Evolutionary conservation across 2,329 filamentous ascomycete species (phyloP).

Genomic region (Rosellinia necatrix): DNA sequence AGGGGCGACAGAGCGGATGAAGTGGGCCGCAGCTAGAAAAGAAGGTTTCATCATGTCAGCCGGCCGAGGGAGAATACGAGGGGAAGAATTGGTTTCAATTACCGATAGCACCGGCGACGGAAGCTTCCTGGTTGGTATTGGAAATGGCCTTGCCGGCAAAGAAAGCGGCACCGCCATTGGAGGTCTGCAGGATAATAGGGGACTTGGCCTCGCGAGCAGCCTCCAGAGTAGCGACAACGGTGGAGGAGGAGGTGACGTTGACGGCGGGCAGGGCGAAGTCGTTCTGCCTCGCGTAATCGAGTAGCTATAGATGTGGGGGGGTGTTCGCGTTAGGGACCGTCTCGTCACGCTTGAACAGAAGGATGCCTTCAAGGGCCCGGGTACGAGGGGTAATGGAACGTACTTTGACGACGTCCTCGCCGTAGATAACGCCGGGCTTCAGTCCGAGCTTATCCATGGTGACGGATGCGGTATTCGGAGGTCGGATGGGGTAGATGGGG

Average conservation of each 20-base stretch:
- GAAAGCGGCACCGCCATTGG: conserved; percentile 91
- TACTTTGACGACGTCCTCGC: conserved; percentile 36
- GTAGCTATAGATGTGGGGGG: conserved; percentile 20
- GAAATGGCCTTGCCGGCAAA: conserved; percentile 89
- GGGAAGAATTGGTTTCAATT: not conserved
- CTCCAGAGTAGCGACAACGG: conserved; percentile 85
- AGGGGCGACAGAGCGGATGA: conserved; percentile 86
- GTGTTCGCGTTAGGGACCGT: conserved; percentile 7
- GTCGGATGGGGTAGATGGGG: not conserved
- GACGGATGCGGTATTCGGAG: conserved; percentile 4
- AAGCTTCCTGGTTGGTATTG: conserved; percentile 82
- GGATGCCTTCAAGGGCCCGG: not conserved
- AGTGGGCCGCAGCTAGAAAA: conserved; percentile 76
- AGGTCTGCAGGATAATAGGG: conserved; percentile 91
- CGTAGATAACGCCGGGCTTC: conserved; percentile 39
- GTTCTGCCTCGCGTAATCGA: conserved; percentile 57
- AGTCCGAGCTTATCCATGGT: conserved; percentile 32
- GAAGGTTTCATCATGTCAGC: conserved; percentile 11
- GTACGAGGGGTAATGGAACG: conserved; percentile 3
- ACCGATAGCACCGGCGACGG: conserved; percentile 78
- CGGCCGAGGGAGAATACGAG: not conserved
- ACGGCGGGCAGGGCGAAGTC: conserved; percentile 87
- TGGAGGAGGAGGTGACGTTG: conserved; percentile 94
- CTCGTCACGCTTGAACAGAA: not conserved
- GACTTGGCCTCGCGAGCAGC: conserved; percentile 90